Evolutionary conservation across 1,284 basidiomycete species (phyloP), one percentile per base, ranked within the genome.

Genomic region (Rhodotorula sp.): DNA sequence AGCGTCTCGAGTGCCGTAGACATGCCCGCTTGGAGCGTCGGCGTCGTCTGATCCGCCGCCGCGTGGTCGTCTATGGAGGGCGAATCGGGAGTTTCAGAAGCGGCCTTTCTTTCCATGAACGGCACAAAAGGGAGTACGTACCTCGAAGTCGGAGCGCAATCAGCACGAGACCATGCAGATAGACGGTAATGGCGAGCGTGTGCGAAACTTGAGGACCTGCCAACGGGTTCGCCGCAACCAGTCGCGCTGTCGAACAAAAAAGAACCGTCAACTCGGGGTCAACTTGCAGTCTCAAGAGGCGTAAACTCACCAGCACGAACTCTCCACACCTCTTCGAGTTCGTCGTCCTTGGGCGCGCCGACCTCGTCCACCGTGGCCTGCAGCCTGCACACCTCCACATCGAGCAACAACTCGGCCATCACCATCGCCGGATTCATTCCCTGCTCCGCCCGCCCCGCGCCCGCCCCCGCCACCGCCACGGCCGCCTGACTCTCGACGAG

Each of bases 91-190:
- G 31, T 34, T 34, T 34, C 31, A 34, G 31, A 34, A 34, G 31
- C 31, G 31, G 31, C 31, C 31, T 34, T 34, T 34, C 31, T 34
- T 34, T 34, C 31, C 31, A 34, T 34, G 31, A 34, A 34, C 31
- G 31, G 31, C 31, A 34, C 31, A 34, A 34, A 34, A 34, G 31
- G 31, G 31, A 34, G 5, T 16, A 46, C 65, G n/a, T 15, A 67
- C 65, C 21, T 15, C 59, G 59, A 7, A 56, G 47, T 2, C 59
- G 65, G 3, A 67, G 29, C 15, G 52, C 51, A 23, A 67, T 34
- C 23, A 67, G 46, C 29, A 67, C 46, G n/a, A 56, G 18, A 2
- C 43, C 29, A 29, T 67, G 65, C 15, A 67, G 46, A 43, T 48
- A 62, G 20, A 52, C 29, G 15, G 52, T 26, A 1, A 62, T 23